Evolutionary conservation across 169 alveolate genomes (phyloP), one percentile per base, ranked within the genome.

Genomic region (Plasmodium relictum): DNA sequence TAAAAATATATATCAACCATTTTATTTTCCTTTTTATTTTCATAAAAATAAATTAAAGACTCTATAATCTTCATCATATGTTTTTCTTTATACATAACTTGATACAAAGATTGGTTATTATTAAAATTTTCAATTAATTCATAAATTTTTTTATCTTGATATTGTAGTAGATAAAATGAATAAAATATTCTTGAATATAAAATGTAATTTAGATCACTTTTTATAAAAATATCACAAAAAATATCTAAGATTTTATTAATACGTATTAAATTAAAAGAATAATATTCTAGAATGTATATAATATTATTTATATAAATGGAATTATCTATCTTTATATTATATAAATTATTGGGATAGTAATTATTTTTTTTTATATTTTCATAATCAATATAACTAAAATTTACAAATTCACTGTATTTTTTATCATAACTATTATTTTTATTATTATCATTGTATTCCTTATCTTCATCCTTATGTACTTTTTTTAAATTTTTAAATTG

Each of bases 331-430:
- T 86, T 86, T 58, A 86, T 86, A 63, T 86, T 86, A 66, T 86
- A 86, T 65, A 86, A 71, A 86, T 72, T 71, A 65, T 86, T 86
- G 16, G 62, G 22, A 71, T 58, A 71, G 71, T 86, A 86, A 56
- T 70, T 86, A 26, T 86, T 86, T 42, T 45, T 86, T 71, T 86
- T 86, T 61, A 86, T 86, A 86, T 58, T 86, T 86, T 86, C 92
- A 71, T 86, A 86, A 71, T 86, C 92, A 70, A 86, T 86, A 61
- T 24, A 86, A 63, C 92, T 86, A 45, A 86, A 86, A 52, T 86
- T 86, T 41, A 86, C 74, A 66, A 58, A 86, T n/a, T 86, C 61
- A 3, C 31, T 59, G 48, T 86, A 58, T 52, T 6, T 37, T 41
- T 78, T 78, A 39, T 78, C 68, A 65, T 42, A 44, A 9, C 26